Conservation (phyloP, 805 yeast species). For the Wickerhamiella slavikovae region DNA sequence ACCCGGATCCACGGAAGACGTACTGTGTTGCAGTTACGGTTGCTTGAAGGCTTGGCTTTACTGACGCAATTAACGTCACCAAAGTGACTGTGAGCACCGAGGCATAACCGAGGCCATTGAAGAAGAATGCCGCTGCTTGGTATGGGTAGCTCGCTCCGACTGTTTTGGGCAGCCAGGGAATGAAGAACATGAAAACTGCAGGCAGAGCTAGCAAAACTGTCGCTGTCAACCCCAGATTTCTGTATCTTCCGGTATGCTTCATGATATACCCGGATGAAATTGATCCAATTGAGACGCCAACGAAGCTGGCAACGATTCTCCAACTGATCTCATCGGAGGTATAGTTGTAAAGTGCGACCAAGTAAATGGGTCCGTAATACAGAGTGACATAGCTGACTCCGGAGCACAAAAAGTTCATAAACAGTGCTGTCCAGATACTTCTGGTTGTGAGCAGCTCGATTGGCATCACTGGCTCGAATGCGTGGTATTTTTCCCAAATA, state of each 20-base stretch:
- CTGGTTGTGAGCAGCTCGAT: conserved; percentile 33
- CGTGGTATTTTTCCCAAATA: conserved; percentile 29
- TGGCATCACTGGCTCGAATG: conserved; percentile 50
- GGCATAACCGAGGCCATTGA: conserved; percentile 49
- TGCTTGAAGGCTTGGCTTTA: conserved; percentile 50
- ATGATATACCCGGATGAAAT: conserved; percentile 45
- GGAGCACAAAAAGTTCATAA: conserved; percentile 49
- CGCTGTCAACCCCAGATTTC: conserved; percentile 24
- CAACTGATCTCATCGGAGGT: conserved; percentile 57
- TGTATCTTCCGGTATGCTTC: conserved; percentile 47
- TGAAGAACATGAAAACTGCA: conserved; percentile 6
- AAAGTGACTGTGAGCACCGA: conserved; percentile 49
- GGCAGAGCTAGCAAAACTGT: conserved; percentile 25
- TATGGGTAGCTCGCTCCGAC: conserved; percentile 37
- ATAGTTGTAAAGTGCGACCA: conserved; percentile 40
- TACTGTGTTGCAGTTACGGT: conserved; percentile 78
- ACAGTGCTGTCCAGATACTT: conserved; percentile 43
- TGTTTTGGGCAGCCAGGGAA: conserved; percentile 27
- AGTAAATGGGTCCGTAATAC: conserved; percentile 55
- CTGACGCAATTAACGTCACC: conserved; percentile 58
- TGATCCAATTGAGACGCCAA: conserved; percentile 50
- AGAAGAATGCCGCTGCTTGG: conserved; percentile 14
- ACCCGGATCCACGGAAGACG: conserved; percentile 70
- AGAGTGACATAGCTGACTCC: conserved; percentile 45
- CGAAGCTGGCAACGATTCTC: conserved; percentile 33